These are phyloP conservation scores for Penicillium fuscoglaucum DNA, from an alignment of 2,329 filamentous ascomycete species.

Conservation along the genomic window DNA sequence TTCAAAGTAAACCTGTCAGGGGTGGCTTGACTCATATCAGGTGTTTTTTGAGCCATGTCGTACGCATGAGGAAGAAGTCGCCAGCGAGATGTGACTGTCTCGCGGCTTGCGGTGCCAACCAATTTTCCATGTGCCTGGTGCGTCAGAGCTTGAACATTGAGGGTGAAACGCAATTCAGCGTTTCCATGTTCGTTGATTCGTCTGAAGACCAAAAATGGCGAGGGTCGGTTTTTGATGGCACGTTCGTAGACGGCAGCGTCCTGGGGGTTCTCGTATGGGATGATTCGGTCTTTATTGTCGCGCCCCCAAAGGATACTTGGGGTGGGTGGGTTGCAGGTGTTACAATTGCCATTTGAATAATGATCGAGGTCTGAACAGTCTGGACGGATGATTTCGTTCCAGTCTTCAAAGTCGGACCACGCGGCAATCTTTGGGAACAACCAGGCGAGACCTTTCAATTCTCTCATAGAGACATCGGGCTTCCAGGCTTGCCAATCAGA, in stretches of 20 bases:
- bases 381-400: slow-evolving; percentile 25
- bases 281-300: slow-evolving; percentile 32
- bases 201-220: slow-evolving; percentile 44
- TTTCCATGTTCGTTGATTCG: slow-evolving; percentile 31
- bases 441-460: slow-evolving; percentile 35
- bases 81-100: slow-evolving; percentile 41
- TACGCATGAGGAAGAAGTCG: slow-evolving; percentile 50
- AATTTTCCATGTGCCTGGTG: slow-evolving; percentile 39
- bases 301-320: slow-evolving; percentile 38
- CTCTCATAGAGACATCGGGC: slow-evolving; percentile 27
- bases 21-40: slow-evolving; percentile 32
- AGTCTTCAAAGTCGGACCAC: slow-evolving; percentile 30
- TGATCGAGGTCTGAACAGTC: not conserved
- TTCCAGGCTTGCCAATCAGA: slow-evolving; percentile 31
- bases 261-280: slow-evolving; percentile 53
- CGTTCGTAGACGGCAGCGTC: slow-evolving; percentile 54
- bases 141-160: slow-evolving; percentile 41
- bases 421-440: slow-evolving; percentile 31
- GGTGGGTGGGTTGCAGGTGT: slow-evolving; percentile 34
- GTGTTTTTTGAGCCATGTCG: slow-evolving; percentile 29
- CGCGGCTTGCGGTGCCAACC: slow-evolving; percentile 5
- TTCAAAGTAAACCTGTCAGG: slow-evolving; percentile 45
- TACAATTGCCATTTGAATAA: slow-evolving; percentile 21
- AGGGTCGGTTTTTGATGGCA: slow-evolving; percentile 50
- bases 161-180: slow-evolving; percentile 41